Base-by-base conservation (phyloP, 768 basidiomycete species). In the Pluteus cervinus region DNA sequence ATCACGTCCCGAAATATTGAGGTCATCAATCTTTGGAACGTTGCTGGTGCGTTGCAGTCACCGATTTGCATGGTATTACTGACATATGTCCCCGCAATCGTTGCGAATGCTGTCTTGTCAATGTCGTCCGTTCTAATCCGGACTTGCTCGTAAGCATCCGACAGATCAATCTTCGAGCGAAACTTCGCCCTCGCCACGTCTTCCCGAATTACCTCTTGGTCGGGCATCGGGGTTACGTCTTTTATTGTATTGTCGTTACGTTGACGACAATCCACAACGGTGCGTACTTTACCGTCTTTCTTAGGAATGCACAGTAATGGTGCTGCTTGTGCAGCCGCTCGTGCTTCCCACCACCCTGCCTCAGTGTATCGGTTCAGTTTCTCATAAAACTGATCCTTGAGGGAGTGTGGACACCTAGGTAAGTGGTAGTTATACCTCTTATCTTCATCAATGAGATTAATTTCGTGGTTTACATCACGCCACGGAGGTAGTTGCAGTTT, bases 21-120 rank as follows among this genome's bases (percentile, higher is more conserved):
- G 0, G 55, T 69, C 61, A 73, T 69, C 0, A 73, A 42, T 0
- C 56, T 26, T 37, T 75, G 72, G 36, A 69, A 75, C 0, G 69
- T 75, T 0, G 65, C 52, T 0, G 64, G 68, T 0, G 63, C 61
- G 41, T 75, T 73, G 30, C 64, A 66, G 36, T 73, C 62, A 0
- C 66, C 68, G 29, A 65, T 61, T 39, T 66, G 72, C 58, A 68
- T 62, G 2, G 65, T 61, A 3, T 49, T 39, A 16, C 66, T 68
- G 1, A 63, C 22, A 40, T 61, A 65, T 1, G 61, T 66, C 0
- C 71, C 67, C 23, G 52, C 48, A 0, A 57, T 49, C 0, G 62
- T 73, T 0, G 62, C 49, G 1, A 74, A 66, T 0, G 61, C 56
- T 0, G 58, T 62, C 0, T 62, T 56, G 1, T 24, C 29, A 0